Base-by-base conservation (phyloP, 2,329 filamentous ascomycete species). In the Colletotrichum echinochloae region DNA sequence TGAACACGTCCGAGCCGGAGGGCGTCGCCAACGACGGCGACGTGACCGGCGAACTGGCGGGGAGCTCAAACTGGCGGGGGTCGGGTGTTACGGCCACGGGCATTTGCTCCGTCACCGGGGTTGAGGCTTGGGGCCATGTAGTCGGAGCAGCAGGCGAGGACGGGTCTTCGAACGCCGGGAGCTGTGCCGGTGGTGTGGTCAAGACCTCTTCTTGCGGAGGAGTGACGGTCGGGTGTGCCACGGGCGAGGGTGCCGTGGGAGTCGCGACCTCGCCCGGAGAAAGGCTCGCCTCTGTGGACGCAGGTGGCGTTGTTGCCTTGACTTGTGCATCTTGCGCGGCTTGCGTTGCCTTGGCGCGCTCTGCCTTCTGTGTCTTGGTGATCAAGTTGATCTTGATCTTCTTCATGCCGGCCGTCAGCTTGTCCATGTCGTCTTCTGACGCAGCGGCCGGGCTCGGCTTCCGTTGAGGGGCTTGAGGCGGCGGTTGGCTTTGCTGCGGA, bases 351-450 rank as follows among this genome's bases (percentile, higher is more conserved):
- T 77, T 76, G 62, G 85, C 84, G 33, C 82, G 84, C 1, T 86
- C 87, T 60, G 89, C 88, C 74, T 84, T 86, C 74, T 90, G 86
- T 48, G 88, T 83, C 70, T 89, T 84, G 1, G 88, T 89, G 48
- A 90, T 82, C 30, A 91, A 77, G 62, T 87, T 90, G 74, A 91
- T 88, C 76, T 87, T 90, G 68, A 91, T 88, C 77, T 87, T 89
- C 77, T 87, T 90, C 85, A 91, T 87, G 1, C 87, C 86, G 44
- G 81, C 83, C 0, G 88, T 87, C 71, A 91, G 82, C 60, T 80
- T 84, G 63, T 90, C 87, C 44, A 91, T 76, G 59, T 85, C 85
- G 57, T 83, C 80, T 3, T 74, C 75, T 9, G 76, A 59, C 18
- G 72, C 73, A 6, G 68, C 54, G 3, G 44, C 54, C 18, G 60